Conservation (phyloP, 257 asterid species). For the Thymus quinquecostatus region DNA sequence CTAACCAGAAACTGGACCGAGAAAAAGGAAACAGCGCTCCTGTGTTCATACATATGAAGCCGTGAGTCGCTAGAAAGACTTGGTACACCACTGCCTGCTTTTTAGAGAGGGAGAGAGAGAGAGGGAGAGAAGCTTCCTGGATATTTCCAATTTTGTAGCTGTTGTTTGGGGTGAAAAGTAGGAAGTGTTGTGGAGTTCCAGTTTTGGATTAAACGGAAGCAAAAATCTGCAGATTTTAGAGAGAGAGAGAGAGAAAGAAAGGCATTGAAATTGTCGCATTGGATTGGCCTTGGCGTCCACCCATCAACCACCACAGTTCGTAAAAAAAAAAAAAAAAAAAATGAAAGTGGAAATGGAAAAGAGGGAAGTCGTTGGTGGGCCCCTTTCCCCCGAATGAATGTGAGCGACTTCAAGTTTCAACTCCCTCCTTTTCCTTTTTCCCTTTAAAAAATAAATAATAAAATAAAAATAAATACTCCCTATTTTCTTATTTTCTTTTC, state of each 20-base stretch:
- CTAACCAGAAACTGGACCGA: not conserved
- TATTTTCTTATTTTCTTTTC: no score
- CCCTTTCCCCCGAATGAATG: not conserved
- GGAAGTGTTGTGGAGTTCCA: slow-evolving; percentile 2
- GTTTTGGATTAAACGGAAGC: slow-evolving; percentile 18
- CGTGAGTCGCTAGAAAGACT: slow-evolving; percentile 25
- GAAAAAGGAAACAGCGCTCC: slow-evolving; percentile 1
- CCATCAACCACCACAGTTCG: slow-evolving; percentile 24
- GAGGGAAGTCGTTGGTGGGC: slow-evolving; percentile 37
- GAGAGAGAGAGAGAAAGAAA: not conserved
- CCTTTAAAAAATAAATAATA: no score
- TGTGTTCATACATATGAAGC: slow-evolving; percentile 20
- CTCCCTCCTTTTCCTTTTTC: not conserved
- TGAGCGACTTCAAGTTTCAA: not conserved
- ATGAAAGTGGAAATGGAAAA: not conserved
- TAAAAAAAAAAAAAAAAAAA: no score
- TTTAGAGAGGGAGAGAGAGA: not conserved
- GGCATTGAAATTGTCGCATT: not conserved
- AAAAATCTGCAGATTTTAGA: slow-evolving; percentile 26
- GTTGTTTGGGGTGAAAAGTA: not conserved
- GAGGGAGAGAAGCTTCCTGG: slow-evolving; percentile 46
- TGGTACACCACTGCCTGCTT: slow-evolving; percentile 25
- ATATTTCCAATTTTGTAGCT: slow-evolving; percentile 31
- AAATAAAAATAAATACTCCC: no score
- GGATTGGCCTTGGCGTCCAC: slow-evolving; percentile 24